Conservation (phyloP, 2,329 filamentous ascomycete genomes). For the Zopfia rhizophila region DNA sequence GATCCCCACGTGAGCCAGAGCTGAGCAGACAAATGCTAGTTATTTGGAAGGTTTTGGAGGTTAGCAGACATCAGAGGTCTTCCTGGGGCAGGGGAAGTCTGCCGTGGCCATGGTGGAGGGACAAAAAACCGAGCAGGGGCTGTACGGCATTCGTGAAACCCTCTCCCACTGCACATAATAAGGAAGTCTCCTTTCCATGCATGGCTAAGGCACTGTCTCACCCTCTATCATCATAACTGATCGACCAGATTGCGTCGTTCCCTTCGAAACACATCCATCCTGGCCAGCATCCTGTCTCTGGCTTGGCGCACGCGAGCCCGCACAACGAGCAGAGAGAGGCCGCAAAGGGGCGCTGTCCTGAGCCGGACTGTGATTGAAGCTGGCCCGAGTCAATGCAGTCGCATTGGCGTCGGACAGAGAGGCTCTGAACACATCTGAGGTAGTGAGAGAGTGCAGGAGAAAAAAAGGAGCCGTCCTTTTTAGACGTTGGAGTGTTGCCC, state of each 20-base stretch:
- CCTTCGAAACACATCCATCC: slow-evolving; percentile 18
- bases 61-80: slow-evolving; percentile 1
- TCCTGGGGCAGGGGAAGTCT: slow-evolving; percentile 17
- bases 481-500: no score
- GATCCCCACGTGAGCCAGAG: slow-evolving; percentile 2
- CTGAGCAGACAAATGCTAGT: not conserved
- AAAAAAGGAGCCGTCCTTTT: no score
- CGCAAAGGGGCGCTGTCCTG: no score
- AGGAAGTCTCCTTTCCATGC: slow-evolving; percentile 37
- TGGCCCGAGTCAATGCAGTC: no score
- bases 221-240: slow-evolving; percentile 11
- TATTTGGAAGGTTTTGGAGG: not conserved
- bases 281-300: slow-evolving; percentile 8
- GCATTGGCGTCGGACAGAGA: no score
- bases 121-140: slow-evolving; percentile 22
- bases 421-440: no score
- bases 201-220: slow-evolving; percentile 39
- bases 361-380: no score
- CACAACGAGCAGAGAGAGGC: not conserved
- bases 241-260: slow-evolving; percentile 20
- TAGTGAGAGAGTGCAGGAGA: no score
- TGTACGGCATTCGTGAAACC: slow-evolving; percentile 43
- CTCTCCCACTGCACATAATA: slow-evolving; percentile 38
- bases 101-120: slow-evolving; percentile 11
- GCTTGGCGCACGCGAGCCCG: slow-evolving; percentile 19